A percentile compares a stretch with the other conserved stretches of the same genome.
These are phyloP conservation scores for Phytomonas sp. DNA, from an alignment of 208 protist genomes.

Conservation along the genomic window DNA sequence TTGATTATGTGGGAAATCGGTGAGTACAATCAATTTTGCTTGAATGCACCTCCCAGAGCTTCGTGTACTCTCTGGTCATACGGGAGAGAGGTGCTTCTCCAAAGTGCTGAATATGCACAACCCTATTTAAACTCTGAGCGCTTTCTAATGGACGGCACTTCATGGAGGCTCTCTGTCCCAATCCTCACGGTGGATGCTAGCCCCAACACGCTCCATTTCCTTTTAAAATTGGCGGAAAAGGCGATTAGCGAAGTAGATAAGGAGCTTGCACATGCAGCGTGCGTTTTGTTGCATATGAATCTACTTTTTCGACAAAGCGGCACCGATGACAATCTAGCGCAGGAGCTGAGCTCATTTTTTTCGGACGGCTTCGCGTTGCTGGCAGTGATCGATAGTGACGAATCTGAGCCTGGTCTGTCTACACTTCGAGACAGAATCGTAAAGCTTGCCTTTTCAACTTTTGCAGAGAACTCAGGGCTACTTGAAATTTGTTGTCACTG, in stretches of 20 bases:
- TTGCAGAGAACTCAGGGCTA: neutral
- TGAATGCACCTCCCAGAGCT: constrained; percentile 2
- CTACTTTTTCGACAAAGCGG: constrained; percentile 23
- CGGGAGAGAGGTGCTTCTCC: constrained; percentile 47
- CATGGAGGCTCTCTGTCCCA: constrained; percentile 49
- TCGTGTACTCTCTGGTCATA: constrained; percentile 49
- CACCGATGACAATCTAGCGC: neutral
- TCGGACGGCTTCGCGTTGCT: neutral
- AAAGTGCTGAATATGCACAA: constrained; percentile 46
- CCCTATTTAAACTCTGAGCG: constrained; percentile 35
- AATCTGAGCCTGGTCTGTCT: neutral
- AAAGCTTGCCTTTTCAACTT: neutral
- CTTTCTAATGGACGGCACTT: constrained; percentile 58
- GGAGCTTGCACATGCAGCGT: constrained; percentile 23
- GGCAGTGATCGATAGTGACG: neutral
- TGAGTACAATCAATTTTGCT: constrained; percentile 13
- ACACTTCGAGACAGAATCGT: neutral
- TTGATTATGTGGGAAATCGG: constrained; percentile 68
- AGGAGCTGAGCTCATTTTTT: neutral
- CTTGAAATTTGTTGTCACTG: constrained; percentile 15
- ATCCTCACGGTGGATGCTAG: constrained; percentile 49
- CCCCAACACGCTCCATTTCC: constrained; percentile 29
- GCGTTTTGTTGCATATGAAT: constrained; percentile 60
- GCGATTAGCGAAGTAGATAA: constrained; percentile 12
- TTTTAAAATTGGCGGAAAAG: constrained; percentile 34